Evolutionary conservation across 352 stramenopile species (phyloP).

Genomic region (Thalassiosira hispida): DNA sequence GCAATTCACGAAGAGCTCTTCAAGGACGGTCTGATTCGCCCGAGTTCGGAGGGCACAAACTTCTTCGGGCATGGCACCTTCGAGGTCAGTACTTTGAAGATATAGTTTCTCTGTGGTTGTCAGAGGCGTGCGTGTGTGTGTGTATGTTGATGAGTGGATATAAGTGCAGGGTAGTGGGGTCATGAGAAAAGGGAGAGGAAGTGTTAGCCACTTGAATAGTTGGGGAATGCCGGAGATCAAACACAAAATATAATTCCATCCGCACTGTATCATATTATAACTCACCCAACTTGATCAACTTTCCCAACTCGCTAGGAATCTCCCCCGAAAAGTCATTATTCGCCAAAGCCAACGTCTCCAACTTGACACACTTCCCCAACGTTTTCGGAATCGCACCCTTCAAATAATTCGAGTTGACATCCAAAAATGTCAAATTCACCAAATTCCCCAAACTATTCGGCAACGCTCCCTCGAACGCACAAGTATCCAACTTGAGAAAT

Average conservation of each 20-base stretch:
- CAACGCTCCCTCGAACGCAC: conserved; percentile 54
- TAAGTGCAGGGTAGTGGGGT: not conserved
- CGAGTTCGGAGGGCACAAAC: conserved; percentile 31
- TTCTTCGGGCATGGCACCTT: conserved; percentile 39
- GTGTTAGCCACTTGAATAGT: not conserved
- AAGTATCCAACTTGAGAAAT: conserved; percentile 68
- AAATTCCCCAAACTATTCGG: conserved; percentile 59
- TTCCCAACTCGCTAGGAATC: conserved; percentile 39
- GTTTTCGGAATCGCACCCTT: conserved; percentile 57
- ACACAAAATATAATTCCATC: not conserved
- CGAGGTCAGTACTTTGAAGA: conserved; percentile 46
- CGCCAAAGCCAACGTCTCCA: conserved; percentile 49
- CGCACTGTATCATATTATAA: conserved; percentile 1
- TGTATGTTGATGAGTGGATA: not conserved
- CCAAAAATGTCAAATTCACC: conserved; percentile 61
- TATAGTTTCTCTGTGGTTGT: conserved; percentile 37
- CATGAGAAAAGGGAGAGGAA: not conserved
- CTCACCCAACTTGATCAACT: conserved; percentile 44
- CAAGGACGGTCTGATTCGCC: conserved; percentile 36
- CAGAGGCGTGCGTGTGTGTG: not conserved
- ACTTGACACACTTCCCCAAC: conserved; percentile 39
- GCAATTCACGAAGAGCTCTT: conserved; percentile 34
- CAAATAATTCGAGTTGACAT: conserved; percentile 67
- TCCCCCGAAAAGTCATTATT: conserved; percentile 58
- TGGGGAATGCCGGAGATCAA: too few species aligned